phyloP scores from a whole-genome alignment of 148 eudicot species.

The Dianthus caryophyllus region DNA sequence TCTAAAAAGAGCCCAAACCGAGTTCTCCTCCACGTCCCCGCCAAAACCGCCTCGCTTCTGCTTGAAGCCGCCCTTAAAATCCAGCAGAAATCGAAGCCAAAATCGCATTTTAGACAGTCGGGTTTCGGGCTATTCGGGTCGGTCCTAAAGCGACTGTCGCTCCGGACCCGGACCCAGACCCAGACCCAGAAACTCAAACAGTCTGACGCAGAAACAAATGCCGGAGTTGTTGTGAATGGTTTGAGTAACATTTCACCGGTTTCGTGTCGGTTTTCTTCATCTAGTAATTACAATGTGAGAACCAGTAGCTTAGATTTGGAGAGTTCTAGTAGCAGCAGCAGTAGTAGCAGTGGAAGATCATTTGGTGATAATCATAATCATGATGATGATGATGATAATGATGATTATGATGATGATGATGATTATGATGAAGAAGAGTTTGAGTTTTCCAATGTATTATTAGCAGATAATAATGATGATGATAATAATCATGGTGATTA shows the following conservation, averaged over 20 bases:
- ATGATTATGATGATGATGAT: constrained; percentile 5
- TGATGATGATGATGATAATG: constrained; percentile 13
- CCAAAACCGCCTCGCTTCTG: constrained; percentile 59
- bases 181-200: neutral
- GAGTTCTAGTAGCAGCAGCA: constrained; percentile 42
- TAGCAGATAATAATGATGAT: neutral
- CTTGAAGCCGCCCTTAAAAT: constrained; percentile 70
- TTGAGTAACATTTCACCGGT: constrained; percentile 9
- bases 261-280: constrained; percentile 20
- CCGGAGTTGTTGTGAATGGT: neutral
- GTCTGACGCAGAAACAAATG: constrained; percentile 6
- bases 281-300: constrained; percentile 35
- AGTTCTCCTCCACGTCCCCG: constrained; percentile 60
- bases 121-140: constrained; percentile 61
- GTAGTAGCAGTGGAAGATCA: too few species aligned
- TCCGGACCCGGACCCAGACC: constrained; percentile 29
- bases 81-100: constrained; percentile 39
- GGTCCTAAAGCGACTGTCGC: constrained; percentile 39
- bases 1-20: constrained; percentile 33
- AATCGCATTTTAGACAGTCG: constrained; percentile 28
- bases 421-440: constrained; percentile 23
- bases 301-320: constrained; percentile 50
- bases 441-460: constrained; percentile 21
- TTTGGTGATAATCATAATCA: constrained; percentile 22
- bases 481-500: constrained; percentile 23